Evolutionary conservation across 2,329 filamentous ascomycete genomes (phyloP), one percentile per base, ranked within the genome.

Genomic region (Metarhizium rileyi): DNA sequence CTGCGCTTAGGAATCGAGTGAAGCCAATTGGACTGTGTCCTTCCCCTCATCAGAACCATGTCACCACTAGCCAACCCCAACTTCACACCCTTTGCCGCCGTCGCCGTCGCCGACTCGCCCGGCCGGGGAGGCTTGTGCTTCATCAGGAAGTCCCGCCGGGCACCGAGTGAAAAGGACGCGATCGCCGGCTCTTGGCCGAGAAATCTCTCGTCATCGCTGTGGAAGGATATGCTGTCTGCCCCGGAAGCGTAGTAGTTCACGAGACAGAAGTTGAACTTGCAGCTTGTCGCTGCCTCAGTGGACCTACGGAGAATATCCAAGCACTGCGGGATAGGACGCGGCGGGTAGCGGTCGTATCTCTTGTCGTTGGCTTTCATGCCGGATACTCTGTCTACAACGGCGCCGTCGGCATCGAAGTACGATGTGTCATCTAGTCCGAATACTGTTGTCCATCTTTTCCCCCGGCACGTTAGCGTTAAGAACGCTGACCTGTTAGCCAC

Each of bases 201-300:
- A 56, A 91, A 93, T 5, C 78, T 73, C 69, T 91, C 87, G 59
- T 91, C 86, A 56, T 91, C 87, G 45, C 82, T 86, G 64, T 91
- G 86, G 59, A 85, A 91, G 10, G 82, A 78, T 45, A 91, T 91
- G 56, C 83, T 87, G 63, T 91, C 86, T 5, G 79, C 70, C 0
- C 87, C 86, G 3, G 77, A 78, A n/a, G 83, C 83, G 61, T 91
- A 91, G 68, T 91, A 91, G 60, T 91, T 91, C 4, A 91, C 84
- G 1, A 91, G 74, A 52, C 83, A 86, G 62, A 90, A 88, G 61
- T 91, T 91, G 67, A 85, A 91, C 1, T 61, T 74, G 58, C 78
- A 78, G n/a, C 74, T 75, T 1, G 84, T 87, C 0, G 79, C 77
- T 4, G 74, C 72, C 64, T 91, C 84, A 1, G 84, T 81, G 9